Conservation (phyloP, 345 rosid species). For the Rhizophora mangle region DNA sequence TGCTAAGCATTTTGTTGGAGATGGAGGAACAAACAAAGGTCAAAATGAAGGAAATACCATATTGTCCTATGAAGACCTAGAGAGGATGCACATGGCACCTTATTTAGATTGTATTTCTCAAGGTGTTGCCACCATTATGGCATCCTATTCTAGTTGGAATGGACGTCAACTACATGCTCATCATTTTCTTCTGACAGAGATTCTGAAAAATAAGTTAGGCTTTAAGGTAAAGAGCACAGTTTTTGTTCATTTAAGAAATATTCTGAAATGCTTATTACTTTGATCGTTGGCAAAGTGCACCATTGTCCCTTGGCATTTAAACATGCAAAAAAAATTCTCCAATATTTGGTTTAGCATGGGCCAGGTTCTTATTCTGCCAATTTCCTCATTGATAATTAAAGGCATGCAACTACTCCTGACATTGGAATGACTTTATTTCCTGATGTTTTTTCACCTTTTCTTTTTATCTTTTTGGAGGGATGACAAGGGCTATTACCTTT, state of each 20-base stretch:
- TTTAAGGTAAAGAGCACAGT: constrained; percentile 52
- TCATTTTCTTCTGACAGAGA: constrained; percentile 66
- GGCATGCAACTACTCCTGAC: background rate
- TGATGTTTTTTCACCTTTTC: background rate
- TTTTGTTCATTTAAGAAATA: constrained; percentile 2
- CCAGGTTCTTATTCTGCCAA: background rate
- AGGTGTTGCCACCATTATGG: constrained; percentile 86
- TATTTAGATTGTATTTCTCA: constrained; percentile 64
- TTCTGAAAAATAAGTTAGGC: constrained; percentile 68
- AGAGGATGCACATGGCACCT: constrained; percentile 70
- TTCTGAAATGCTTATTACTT: background rate
- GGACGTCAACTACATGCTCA: constrained; percentile 60
- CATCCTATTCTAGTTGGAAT: constrained; percentile 87
- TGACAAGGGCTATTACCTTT: background rate
- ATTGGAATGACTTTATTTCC: background rate
- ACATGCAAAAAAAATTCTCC: background rate
- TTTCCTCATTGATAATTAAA: background rate
- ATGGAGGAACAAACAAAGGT: constrained; percentile 78
- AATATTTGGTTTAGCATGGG: background rate
- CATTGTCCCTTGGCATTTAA: background rate
- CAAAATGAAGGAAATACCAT: constrained; percentile 73
- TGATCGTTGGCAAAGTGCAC: constrained; percentile 1
- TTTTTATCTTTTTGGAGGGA: background rate
- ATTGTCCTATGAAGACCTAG: constrained; percentile 54
- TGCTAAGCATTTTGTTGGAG: constrained; percentile 96